phyloP scores from a whole-genome alignment of 164 flowering plant genomes.

The Tetrastigma voinierianum region DNA sequence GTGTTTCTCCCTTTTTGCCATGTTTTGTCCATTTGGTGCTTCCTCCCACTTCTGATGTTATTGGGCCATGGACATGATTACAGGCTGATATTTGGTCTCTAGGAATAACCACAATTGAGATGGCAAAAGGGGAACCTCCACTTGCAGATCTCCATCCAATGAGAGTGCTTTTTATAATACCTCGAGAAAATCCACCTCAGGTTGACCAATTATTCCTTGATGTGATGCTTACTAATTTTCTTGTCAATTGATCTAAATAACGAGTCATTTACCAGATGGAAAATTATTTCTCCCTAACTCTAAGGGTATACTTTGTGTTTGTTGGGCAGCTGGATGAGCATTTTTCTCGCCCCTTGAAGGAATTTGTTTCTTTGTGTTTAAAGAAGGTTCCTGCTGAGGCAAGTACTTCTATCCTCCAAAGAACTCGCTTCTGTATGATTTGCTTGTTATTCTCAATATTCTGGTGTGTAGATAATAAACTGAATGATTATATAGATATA shows the following conservation, averaged over 20 bases:
- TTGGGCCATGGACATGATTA: conserved; percentile 17
- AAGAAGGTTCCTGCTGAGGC: conserved; percentile 92
- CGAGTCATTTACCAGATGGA: background rate
- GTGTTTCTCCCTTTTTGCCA: too few relatives aligned
- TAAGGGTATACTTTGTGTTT: conserved; percentile 10
- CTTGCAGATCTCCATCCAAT: conserved; percentile 98
- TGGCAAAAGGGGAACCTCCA: conserved; percentile 99
- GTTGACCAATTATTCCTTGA: conserved; percentile 30
- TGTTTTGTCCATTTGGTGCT: too few relatives aligned
- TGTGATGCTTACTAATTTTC: background rate
- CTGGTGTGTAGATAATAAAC: background rate
- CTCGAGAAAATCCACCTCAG: conserved; percentile 99
- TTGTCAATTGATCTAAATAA: background rate
- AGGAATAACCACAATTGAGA: conserved; percentile 98
- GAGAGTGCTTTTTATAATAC: conserved; percentile 99
- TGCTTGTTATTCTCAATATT: background rate
- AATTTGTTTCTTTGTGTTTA: conserved; percentile 86
- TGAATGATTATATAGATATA: background rate
- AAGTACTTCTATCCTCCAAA: conserved; percentile 14
- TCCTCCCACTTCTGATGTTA: background rate
- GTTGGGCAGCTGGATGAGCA: conserved; percentile 91
- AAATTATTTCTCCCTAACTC: background rate
- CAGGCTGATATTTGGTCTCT: conserved; percentile 99
- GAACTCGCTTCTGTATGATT: background rate
- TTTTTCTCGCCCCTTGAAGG: conserved; percentile 96